Evolutionary conservation across 2,329 filamentous ascomycete species (phyloP), one percentile per base, ranked within the genome.

Genomic region (Colletotrichum sp.): DNA sequence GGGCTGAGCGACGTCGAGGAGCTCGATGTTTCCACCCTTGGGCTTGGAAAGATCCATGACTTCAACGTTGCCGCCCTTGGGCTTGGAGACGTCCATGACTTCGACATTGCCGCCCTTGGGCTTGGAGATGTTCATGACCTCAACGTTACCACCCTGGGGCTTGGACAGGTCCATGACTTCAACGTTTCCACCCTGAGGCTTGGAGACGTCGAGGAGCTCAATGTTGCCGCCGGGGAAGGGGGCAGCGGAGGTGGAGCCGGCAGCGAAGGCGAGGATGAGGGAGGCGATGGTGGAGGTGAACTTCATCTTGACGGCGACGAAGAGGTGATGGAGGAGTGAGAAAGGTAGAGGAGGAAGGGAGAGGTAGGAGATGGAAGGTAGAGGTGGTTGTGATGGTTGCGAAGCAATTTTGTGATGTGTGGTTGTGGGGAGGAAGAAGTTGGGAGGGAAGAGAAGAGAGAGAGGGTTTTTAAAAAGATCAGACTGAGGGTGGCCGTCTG

Each of bases 241-340:
- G 26, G 52, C 60, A 39, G 65, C 71, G 0, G 52, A 28, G 28
- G 21, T n/a, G 10, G 67, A 59, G 34, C 24, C 21, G 1, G 16
- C 32, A 8, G 28, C 65, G 24, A 76, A 43, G 26, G 39, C 48
- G 34, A 66, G 39, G 24, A 57, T 15, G 24, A 52, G 26, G 39
- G 71, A 57, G n/a, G 70, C n/a, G 16, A 67, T 26, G 30, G 32
- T 21, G n/a, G 64, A 30, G 28, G 32, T 48, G 36, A 67, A 43
- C 63, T 66, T 71, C 77, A 78, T 78, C 5, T 55, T 75, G 36
- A 48, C 18, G 34, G 21, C 28, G 5, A 64, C 8, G 61, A 43
- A 34, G 15, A 10, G 16, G n/a, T 43, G 61, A 18, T 39, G 12
- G 30, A 34, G 24, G 13, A 8, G 7, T 63, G 10, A 15, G n/a